Evolutionary conservation across 352 stramenopile genomes (phyloP).

Genomic region (Phytophthora lateralis): DNA sequence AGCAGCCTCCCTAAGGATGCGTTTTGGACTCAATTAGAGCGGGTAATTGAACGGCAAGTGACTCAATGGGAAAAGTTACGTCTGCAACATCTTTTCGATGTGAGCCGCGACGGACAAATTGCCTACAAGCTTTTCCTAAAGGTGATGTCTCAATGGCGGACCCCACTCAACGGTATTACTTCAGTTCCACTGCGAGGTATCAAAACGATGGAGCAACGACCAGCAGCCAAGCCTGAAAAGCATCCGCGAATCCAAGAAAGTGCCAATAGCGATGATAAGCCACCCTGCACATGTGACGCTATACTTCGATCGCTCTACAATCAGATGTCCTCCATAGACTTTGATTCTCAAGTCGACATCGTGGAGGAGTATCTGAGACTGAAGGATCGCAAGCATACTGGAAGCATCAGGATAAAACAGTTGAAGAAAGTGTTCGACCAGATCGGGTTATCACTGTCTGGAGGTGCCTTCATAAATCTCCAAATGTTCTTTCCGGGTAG

Average conservation of each 20-base stretch:
- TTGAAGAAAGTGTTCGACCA: conserved; percentile 55
- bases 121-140: conserved; percentile 82
- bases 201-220: conserved; percentile 7
- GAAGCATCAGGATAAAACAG: conserved; percentile 40
- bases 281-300: conserved; percentile 26
- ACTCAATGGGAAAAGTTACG: conserved; percentile 37
- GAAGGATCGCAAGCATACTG: conserved; percentile 36
- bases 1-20: conserved; percentile 35
- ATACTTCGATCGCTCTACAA: conserved; percentile 61
- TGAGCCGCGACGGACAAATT: conserved; percentile 57
- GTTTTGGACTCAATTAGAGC: conserved; percentile 45
- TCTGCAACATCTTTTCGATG: conserved; percentile 75
- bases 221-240: conserved; percentile 6
- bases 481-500: conserved; percentile 34
- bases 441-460: conserved; percentile 57
- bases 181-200: conserved; percentile 1
- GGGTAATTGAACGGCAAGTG: conserved; percentile 36
- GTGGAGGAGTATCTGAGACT: conserved; percentile 59
- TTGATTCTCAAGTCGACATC: conserved; percentile 66
- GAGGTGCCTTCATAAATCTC: conserved; percentile 44
- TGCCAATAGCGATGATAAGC: background rate
- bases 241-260: conserved; percentile 4
- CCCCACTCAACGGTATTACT: background rate
- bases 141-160: conserved; percentile 63
- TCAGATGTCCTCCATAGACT: conserved; percentile 74